Conservation (phyloP, 164 flowering plant genomes). For the Nymphaea colorata region DNA sequence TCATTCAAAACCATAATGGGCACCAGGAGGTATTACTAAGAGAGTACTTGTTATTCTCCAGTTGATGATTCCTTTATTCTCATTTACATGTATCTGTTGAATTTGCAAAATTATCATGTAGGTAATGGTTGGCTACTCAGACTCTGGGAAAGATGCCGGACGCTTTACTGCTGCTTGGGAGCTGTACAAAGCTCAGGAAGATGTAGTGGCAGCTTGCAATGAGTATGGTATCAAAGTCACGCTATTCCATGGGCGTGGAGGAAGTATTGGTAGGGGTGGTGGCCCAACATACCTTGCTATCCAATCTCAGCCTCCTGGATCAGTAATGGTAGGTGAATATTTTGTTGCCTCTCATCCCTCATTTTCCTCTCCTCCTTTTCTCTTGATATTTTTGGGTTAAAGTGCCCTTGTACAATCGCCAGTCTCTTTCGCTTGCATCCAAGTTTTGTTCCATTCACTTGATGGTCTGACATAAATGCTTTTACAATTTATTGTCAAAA, state of each 20-base stretch:
- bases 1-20: constrained; percentile 71
- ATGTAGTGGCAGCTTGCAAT: constrained; percentile 89
- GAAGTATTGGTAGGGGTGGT: constrained; percentile 96
- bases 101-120: constrained; percentile 18
- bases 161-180: constrained; percentile 98
- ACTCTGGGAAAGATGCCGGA: constrained; percentile 93
- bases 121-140: constrained; percentile 99
- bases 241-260: constrained; percentile 98
- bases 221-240: constrained; percentile 84
- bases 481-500: too few species aligned
- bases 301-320: constrained; percentile 97
- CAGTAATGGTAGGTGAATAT: constrained; percentile 60
- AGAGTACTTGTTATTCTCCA: background rate
- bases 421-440: too few species aligned
- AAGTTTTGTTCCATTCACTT: too few species aligned
- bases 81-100: background rate
- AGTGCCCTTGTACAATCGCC: too few species aligned
- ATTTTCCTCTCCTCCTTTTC: too few species aligned
- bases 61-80: background rate
- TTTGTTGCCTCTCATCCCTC: background rate
- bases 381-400: too few species aligned
- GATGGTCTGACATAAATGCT: too few species aligned
- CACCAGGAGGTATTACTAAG: constrained; percentile 67
- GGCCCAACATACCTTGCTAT: constrained; percentile 96
- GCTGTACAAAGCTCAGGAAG: constrained; percentile 92